Evolutionary conservation across 1,139 yeast genomes (phyloP).

Genomic region (Geotrichum histeridarum): DNA sequence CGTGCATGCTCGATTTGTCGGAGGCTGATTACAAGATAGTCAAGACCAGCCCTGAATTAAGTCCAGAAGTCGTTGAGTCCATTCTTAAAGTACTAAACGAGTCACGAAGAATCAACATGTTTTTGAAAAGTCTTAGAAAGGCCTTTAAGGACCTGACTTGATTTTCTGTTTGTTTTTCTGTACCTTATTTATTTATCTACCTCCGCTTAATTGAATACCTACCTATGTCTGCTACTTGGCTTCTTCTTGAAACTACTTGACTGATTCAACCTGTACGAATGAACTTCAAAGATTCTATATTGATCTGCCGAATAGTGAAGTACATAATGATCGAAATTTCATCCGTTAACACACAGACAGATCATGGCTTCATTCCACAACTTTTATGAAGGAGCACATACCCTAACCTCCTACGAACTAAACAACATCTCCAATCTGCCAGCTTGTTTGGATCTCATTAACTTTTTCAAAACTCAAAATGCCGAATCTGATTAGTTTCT

Average conservation of each 20-base stretch:
- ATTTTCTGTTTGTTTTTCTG: not conserved
- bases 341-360: no score
- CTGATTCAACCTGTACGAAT: no score
- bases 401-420: not conserved
- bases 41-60: conserved; percentile 22
- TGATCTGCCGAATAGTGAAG: no score
- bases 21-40: conserved; percentile 27
- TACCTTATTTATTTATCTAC: not conserved
- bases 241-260: no score
- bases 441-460: no score
- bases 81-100: conserved; percentile 24
- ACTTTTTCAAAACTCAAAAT: no score
- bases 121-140: conserved; percentile 25
- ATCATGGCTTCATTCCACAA: not conserved
- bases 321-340: no score
- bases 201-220: not conserved
- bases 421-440: not conserved
- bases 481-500: no score
- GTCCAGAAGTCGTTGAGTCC: conserved; percentile 18
- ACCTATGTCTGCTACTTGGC: no score
- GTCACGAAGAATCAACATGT: conserved; percentile 23
- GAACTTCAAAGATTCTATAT: not conserved
- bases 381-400: not conserved
- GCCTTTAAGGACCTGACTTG: conserved; percentile 13
- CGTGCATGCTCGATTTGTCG: conserved; percentile 29